Evolutionary conservation across 176 grass and related monocot genomes (phyloP).

Genomic region (Dendrocalamus sinicus): DNA sequence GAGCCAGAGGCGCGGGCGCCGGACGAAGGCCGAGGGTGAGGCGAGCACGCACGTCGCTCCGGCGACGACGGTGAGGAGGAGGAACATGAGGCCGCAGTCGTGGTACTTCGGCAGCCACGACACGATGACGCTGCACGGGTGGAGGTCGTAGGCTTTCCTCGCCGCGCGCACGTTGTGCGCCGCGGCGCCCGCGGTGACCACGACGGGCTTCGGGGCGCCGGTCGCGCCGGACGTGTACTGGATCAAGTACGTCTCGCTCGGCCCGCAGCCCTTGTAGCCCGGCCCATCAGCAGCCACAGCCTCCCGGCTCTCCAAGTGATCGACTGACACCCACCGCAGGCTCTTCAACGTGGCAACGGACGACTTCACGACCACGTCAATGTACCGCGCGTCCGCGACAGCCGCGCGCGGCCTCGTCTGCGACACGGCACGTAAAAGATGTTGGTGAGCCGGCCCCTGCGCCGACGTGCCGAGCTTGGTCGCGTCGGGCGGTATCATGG

Average conservation of each 20-base stretch:
- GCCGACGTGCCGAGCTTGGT: not conserved
- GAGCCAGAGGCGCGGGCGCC: constrained; percentile 58
- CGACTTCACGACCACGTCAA: constrained; percentile 11
- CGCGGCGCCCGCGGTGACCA: constrained; percentile 51
- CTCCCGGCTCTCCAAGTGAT: not conserved
- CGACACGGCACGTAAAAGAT: constrained; percentile 52
- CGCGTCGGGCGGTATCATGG: constrained; percentile 50
- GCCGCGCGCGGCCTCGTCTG: constrained; percentile 47
- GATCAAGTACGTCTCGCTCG: constrained; percentile 53
- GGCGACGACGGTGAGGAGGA: constrained; percentile 57
- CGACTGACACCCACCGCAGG: constrained; percentile 48
- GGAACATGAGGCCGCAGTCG: constrained; percentile 70
- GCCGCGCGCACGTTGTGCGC: constrained; percentile 60
- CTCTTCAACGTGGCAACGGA: not conserved
- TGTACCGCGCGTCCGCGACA: constrained; percentile 44
- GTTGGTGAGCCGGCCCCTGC: constrained; percentile 14
- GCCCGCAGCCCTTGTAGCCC: constrained; percentile 38
- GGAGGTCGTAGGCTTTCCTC: constrained; percentile 56
- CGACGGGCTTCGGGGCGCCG: constrained; percentile 49
- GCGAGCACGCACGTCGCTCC: constrained; percentile 61
- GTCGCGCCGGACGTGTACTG: constrained; percentile 76
- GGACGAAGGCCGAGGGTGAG: constrained; percentile 47
- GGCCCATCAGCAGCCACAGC: not conserved
- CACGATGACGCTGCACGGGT: constrained; percentile 46
- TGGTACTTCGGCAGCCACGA: constrained; percentile 72